Evolutionary conservation across 2,329 filamentous ascomycete genomes (phyloP), one percentile per base, ranked within the genome.

Genomic region (Colletotrichum lupini): DNA sequence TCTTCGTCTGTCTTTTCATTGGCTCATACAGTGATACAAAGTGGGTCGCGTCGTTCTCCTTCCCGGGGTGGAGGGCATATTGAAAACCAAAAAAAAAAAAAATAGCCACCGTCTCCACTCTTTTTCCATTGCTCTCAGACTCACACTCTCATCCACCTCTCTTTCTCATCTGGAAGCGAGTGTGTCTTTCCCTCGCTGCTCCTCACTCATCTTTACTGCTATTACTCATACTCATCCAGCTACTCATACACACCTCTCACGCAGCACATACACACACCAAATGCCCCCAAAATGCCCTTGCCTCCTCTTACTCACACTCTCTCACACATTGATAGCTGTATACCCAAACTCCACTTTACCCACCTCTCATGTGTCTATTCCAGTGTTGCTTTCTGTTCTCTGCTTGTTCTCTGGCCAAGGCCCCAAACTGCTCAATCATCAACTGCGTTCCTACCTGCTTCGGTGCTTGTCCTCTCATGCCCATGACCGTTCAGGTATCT

Each of bases 41-140:
- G 55, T 60, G 70, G 70, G 32, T 64, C 66, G 32, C 19, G 12
- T 30, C 28, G 58, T 58, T 58, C 37, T 58, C 58, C 66, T 53
- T 64, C 60, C 66, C 19, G 55, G 66, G 59, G 53, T 55, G 59
- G 28, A 55, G 46, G 65, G 37, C 28, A 69, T 30, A 59, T 69
- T 42, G 66, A 63, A 59, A 63, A 59, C 53, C 58, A 64, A 64
- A 69, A 61, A 62, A 24, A 62, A 24, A 22, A 24, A 55, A 28
- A 55, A 62, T 52, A 57, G 67, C 19, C 46, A 58, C 22, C 16
- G 52, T 62, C 28, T 24, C 56, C 64, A 72, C 42, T 46, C 52
- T 61, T 61, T 56, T 37, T 24, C 12, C 28, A 30, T 69, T 7
- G 11, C 56, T 42, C 60, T 42, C 56, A 67, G 55, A 67, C 32